A percentile compares a stretch with the other conserved stretches of the same genome.
These are phyloP conservation scores for Pythium graminicola DNA, from an alignment of 352 stramenopile genomes.

Conservation along the genomic window DNA sequence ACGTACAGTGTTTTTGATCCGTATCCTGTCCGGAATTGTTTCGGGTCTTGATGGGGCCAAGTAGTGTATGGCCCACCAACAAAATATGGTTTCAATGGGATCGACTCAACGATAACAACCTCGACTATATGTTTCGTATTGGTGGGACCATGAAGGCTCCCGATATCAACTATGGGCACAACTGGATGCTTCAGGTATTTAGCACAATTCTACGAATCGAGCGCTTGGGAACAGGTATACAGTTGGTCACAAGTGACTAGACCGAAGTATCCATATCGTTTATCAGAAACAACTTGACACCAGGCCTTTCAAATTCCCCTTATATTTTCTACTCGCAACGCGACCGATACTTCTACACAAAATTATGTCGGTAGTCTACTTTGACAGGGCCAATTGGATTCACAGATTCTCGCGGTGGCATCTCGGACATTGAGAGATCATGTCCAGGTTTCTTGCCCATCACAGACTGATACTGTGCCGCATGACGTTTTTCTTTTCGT, in stretches of 20 bases:
- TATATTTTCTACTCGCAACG: no score
- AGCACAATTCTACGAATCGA: neutral
- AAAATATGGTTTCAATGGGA: neutral
- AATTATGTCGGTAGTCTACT: no score
- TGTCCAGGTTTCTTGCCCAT: no score
- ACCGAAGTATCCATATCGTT: no score
- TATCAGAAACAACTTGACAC: no score
- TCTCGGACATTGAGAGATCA: no score
- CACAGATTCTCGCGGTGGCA: no score
- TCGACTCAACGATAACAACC: neutral
- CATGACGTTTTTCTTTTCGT: no score
- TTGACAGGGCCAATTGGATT: no score
- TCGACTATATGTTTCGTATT: neutral
- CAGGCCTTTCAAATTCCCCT: no score
- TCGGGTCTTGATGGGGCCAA: neutral
- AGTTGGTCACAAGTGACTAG: neutral
- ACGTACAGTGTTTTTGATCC: neutral
- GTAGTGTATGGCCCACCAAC: neutral
- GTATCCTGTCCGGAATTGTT: neutral
- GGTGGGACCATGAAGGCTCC: neutral
- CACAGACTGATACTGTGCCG: no score
- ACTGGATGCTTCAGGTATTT: neutral
- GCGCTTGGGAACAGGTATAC: neutral
- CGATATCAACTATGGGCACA: neutral
- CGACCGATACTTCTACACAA: no score